phyloP scores from a whole-genome alignment of 2,329 filamentous ascomycete genomes.

The Fusarium pseudoanthophilum region DNA sequence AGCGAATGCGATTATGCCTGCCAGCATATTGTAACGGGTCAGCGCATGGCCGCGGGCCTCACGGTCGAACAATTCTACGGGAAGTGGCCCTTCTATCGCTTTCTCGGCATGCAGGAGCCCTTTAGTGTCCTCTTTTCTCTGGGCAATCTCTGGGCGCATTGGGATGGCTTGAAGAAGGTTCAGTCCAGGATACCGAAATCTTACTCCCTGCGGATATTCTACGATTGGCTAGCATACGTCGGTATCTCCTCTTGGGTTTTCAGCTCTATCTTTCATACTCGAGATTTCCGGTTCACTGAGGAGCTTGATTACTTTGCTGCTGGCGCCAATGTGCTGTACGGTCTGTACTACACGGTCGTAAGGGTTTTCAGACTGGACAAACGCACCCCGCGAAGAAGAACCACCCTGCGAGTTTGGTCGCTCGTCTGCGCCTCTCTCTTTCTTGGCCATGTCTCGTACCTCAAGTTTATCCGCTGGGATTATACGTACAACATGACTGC shows the following conservation, averaged over 20 bases:
- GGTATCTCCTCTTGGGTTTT: constrained; percentile 87
- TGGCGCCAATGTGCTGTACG: constrained; percentile 89
- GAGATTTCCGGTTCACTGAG: constrained; percentile 88
- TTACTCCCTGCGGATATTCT: constrained; percentile 84
- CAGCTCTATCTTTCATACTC: constrained; percentile 90
- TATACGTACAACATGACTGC: constrained; percentile 99
- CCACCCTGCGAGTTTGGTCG: constrained; percentile 80
- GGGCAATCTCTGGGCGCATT: constrained; percentile 89
- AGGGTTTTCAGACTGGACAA: constrained; percentile 85
- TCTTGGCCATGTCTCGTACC: constrained; percentile 79
- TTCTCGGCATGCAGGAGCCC: constrained; percentile 94
- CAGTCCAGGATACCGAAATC: constrained; percentile 74
- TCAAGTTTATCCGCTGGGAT: constrained; percentile 89
- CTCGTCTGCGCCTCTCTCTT: constrained; percentile 77
- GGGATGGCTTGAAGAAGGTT: constrained; percentile 77
- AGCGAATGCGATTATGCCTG: constrained; percentile 98
- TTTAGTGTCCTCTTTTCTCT: constrained; percentile 93
- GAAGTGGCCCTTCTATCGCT: constrained; percentile 96
- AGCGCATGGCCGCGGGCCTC: constrained; percentile 72
- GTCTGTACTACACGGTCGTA: constrained; percentile 85
- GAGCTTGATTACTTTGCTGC: constrained; percentile 97
- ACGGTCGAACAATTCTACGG: constrained; percentile 93
- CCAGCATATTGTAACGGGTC: constrained; percentile 88
- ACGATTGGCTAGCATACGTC: constrained; percentile 81
- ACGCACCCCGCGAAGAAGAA: constrained; percentile 52